Evolutionary conservation across 2,329 filamentous ascomycete genomes (phyloP).

Genomic region (Conoideocrella luteorostrata): DNA sequence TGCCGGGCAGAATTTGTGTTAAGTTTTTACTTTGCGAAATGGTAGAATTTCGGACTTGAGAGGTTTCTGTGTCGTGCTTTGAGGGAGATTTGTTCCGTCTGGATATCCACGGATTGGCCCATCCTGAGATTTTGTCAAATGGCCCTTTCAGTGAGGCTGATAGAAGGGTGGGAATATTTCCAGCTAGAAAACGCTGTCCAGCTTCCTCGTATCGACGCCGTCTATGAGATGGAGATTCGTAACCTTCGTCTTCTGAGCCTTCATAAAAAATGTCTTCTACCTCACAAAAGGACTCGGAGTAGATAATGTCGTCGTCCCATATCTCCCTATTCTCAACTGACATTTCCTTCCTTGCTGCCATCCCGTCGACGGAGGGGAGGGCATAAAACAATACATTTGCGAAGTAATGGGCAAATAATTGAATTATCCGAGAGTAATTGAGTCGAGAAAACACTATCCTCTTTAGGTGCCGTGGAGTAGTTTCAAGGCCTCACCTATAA

Average conservation of each 20-base stretch:
- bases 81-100: constrained; percentile 1
- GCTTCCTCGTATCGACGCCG: constrained; percentile 52
- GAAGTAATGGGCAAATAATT: neutral
- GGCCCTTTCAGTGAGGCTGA: constrained; percentile 58
- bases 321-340: constrained; percentile 1
- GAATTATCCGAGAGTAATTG: too few relatives aligned
- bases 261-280: constrained; percentile 45
- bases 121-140: constrained; percentile 36
- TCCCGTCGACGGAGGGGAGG: neutral
- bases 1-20: constrained; percentile 2
- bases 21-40: constrained; percentile 7
- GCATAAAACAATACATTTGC: neutral
- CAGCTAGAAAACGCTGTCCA: constrained; percentile 51
- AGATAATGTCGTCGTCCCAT: constrained; percentile 30
- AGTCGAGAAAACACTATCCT: too few relatives aligned
- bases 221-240: constrained; percentile 38
- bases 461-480: too few relatives aligned
- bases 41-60: neutral
- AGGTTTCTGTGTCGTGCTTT: neutral
- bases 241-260: constrained; percentile 53
- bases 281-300: constrained; percentile 37
- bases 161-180: constrained; percentile 48
- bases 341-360: neutral
- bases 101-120: constrained; percentile 27
- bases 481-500: too few relatives aligned